These are phyloP conservation scores for Stipa capillata DNA, from an alignment of 176 grass and related monocot genomes.

Conservation along the genomic window DNA sequence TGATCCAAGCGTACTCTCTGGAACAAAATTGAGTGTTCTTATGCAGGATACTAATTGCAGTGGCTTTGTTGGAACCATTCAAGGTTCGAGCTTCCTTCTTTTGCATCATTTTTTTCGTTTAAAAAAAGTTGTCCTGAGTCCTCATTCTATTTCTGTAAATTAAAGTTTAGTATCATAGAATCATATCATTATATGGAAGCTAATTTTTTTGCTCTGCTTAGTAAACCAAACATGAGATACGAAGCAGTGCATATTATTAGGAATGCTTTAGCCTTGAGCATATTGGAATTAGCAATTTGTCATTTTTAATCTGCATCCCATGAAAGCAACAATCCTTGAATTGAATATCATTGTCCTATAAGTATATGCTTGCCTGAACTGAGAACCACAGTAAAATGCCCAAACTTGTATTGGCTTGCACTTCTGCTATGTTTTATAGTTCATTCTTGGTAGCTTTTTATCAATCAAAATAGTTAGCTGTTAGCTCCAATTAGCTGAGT, in stretches of 20 bases:
- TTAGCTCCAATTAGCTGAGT: background rate
- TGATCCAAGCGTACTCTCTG: conserved; percentile 36
- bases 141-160: background rate
- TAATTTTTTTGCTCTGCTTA: background rate
- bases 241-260: background rate
- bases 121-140: background rate
- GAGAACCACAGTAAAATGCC: background rate
- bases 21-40: conserved; percentile 43
- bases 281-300: background rate
- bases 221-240: background rate
- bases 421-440: background rate
- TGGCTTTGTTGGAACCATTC: conserved; percentile 60
- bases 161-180: background rate
- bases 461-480: background rate
- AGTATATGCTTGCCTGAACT: background rate
- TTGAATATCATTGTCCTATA: background rate
- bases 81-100: conserved; percentile 25
- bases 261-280: background rate
- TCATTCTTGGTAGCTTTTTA: background rate
- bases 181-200: background rate
- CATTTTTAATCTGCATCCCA: background rate
- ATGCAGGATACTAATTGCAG: conserved; percentile 78
- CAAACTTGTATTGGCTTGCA: background rate
- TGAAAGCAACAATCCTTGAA: background rate
- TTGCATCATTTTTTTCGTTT: background rate